These are phyloP conservation scores for Cladosporium austrohemisphaericum DNA, from an alignment of 2,329 filamentous ascomycete species.

Conservation along the genomic window DNA sequence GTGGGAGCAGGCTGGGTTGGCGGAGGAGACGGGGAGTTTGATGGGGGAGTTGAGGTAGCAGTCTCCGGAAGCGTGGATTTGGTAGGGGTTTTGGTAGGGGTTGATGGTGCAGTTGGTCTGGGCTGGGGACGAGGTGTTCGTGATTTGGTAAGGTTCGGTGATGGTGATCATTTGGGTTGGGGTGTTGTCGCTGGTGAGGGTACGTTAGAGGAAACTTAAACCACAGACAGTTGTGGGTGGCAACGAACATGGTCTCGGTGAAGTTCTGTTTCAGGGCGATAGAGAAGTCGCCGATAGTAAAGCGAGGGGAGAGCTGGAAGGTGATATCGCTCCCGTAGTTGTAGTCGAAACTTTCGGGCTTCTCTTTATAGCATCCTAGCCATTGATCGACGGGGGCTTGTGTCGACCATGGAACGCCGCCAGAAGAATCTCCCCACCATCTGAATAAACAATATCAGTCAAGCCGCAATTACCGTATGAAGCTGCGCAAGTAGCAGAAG, in stretches of 20 bases:
- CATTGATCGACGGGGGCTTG: constrained; percentile 24
- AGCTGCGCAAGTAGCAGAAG: background rate
- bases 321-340: constrained; percentile 22
- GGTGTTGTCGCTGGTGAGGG: background rate
- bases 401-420: constrained; percentile 16
- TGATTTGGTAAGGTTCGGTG: constrained; percentile 13
- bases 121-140: constrained; percentile 18
- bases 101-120: constrained; percentile 25
- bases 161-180: constrained; percentile 3
- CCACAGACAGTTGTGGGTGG: background rate
- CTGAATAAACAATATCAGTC: background rate
- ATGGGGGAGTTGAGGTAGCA: constrained; percentile 22
- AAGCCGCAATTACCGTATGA: background rate
- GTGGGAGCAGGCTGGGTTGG: background rate
- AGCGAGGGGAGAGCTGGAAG: constrained; percentile 26
- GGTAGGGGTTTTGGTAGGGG: constrained; percentile 16
- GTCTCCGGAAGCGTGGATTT: constrained; percentile 25
- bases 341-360: too few species aligned
- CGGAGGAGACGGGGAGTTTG: background rate
- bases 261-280: constrained; percentile 24
- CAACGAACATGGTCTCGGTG: constrained; percentile 15
- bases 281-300: constrained; percentile 29
- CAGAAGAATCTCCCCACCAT: background rate
- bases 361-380: too few species aligned
- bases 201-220: too few species aligned